Conservation (phyloP, 148 eudicot species). For the Polygonum aviculare region DNA sequence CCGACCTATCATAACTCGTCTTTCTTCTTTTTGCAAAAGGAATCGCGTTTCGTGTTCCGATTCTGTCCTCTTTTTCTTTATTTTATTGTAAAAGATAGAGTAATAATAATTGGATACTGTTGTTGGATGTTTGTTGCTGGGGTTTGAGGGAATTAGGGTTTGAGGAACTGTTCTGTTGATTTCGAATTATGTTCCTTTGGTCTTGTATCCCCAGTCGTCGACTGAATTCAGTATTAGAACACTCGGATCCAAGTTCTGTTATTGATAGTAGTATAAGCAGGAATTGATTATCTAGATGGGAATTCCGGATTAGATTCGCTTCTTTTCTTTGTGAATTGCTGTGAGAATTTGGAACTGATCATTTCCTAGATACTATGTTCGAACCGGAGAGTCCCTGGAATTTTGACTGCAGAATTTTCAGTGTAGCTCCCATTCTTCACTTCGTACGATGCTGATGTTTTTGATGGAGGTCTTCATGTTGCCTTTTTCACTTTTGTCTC, state of each 20-base stretch:
- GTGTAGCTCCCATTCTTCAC: background rate
- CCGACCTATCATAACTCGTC: background rate
- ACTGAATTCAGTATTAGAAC: background rate
- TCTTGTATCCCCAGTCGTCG: background rate
- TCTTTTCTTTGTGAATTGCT: background rate
- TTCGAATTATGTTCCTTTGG: background rate
- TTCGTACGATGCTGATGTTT: background rate
- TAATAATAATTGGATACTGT: background rate
- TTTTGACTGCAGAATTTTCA: background rate
- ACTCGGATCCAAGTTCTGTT: background rate
- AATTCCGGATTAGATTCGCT: background rate
- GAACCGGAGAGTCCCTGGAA: background rate
- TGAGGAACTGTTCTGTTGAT: background rate
- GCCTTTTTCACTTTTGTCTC: background rate
- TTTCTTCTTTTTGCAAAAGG: background rate
- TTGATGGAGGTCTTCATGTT: background rate
- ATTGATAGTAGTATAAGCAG: background rate
- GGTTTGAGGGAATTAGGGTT: conserved; percentile 10
- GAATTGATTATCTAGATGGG: background rate
- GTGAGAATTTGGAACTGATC: background rate
- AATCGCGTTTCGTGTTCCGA: background rate
- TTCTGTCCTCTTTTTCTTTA: background rate
- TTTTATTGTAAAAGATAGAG: background rate
- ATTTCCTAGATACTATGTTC: background rate
- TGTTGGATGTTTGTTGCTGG: background rate